These are phyloP conservation scores for Aspergillus glaucus DNA, from an alignment of 2,329 filamentous ascomycete genomes.

Conservation along the genomic window DNA sequence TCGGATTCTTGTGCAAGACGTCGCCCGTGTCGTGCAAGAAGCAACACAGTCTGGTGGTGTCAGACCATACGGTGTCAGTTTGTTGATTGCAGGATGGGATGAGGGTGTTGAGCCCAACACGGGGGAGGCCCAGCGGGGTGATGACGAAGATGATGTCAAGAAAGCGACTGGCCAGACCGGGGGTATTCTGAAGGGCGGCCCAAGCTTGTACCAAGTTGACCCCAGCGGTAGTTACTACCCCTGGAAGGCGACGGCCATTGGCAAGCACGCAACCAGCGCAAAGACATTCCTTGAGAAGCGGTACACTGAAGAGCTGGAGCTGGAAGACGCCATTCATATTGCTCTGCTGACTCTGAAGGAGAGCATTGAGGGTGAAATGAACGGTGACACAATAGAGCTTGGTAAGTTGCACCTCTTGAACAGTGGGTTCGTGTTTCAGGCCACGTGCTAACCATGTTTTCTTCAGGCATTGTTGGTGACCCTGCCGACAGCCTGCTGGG, in stretches of 20 bases:
- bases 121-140: constrained; percentile 53
- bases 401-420: constrained; percentile 49
- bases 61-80: constrained; percentile 88
- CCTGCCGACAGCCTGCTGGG: constrained; percentile 90
- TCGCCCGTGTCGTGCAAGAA: constrained; percentile 96
- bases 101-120: constrained; percentile 88
- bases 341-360: constrained; percentile 95
- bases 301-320: constrained; percentile 92
- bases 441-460: constrained; percentile 1
- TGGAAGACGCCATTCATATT: constrained; percentile 98
- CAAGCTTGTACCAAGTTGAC: constrained; percentile 97
- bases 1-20: constrained; percentile 96
- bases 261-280: constrained; percentile 94
- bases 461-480: constrained; percentile 86
- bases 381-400: constrained; percentile 96
- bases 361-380: constrained; percentile 99
- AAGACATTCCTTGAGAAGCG: constrained; percentile 99
- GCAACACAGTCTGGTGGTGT: constrained; percentile 97
- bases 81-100: constrained; percentile 96
- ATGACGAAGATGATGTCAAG: constrained; percentile 56
- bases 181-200: constrained; percentile 89
- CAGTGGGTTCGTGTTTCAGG: not conserved
- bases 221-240: constrained; percentile 98
- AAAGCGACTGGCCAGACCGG: constrained; percentile 82
- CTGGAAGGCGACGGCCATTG: constrained; percentile 98